Evolutionary conservation across 2,329 filamentous ascomycete species (phyloP), one percentile per base, ranked within the genome.

Genomic region (Alternaria ventricosa): DNA sequence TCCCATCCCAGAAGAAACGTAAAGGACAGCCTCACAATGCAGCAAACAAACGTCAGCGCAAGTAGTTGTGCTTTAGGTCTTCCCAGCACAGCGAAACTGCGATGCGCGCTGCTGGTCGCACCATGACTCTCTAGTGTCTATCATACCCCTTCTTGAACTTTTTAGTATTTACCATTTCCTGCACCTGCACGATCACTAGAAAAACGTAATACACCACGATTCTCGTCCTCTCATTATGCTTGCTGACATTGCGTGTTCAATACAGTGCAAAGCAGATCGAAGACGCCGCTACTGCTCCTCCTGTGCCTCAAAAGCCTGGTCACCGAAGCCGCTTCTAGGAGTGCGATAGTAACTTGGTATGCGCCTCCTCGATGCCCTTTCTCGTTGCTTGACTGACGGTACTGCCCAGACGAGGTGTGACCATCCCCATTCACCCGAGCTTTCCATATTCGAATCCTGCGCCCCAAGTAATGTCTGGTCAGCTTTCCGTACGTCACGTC

Each of bases 11-110:
- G 53, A 56, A 63, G 63, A 71, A 71, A 68, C 69, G 66, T 65
- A 72, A 71, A 63, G 67, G 71, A 64, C 69, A 71, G 67, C 75
- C 77, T 77, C 70, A 77, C 75, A 70, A 71, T 67, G 70, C 72
- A 75, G 70, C 67, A 65, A 76, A 69, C 64, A 75, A 74, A 71
- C 75, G 72, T 69, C 71, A 72, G 58, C 71, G 70, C 67, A 71
- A 71, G 62, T 74, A 70, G 65, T 51, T 49, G 55, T 45, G 50
- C 57, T 27, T 61, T 61, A 62, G 65, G 41, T 57, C 28, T 65
- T 51, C 30, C 61, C 46, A 45, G 56, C 54, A 60, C 43, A 51
- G 51, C 55, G 57, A 60, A 18, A 47, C 50, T 56, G 43, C 57
- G 60, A 44, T n/a, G 41, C 50, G 44, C 36, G 25, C 60, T 47